A percentile compares a stretch with the other conserved stretches of the same genome.
Conservation (phyloP, 2,329 filamentous ascomycete genomes). For the Fusarium solani-melongenae region DNA sequence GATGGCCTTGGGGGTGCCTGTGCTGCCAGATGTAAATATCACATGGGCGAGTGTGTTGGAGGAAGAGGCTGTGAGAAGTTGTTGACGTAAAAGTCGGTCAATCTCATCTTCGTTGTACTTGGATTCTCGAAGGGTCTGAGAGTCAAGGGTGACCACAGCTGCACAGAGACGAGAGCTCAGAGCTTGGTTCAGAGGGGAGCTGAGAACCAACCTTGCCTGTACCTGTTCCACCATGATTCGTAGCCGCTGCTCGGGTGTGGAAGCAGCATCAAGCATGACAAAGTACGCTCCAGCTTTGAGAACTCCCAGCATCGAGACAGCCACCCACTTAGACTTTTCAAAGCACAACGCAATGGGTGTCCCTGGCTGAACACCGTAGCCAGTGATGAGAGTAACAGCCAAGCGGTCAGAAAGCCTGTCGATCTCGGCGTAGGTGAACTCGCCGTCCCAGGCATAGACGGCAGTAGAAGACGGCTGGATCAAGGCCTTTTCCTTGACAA, state of each 20-base stretch:
- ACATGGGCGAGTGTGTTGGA: conserved; percentile 10
- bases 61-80: neutral
- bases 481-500: conserved; percentile 1
- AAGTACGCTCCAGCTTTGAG: conserved; percentile 10
- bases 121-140: neutral
- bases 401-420: conserved; percentile 4
- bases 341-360: conserved; percentile 13
- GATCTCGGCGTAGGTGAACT: conserved; percentile 11
- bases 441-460: conserved; percentile 10
- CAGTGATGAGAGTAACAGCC: conserved; percentile 7
- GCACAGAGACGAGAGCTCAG: neutral
- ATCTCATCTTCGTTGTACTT: neutral
- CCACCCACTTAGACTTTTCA: conserved; percentile 32
- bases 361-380: neutral
- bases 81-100: neutral
- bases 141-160: conserved; percentile 3
- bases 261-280: conserved; percentile 14
- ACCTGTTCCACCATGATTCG: conserved; percentile 3
- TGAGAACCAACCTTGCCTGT: neutral
- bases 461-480: conserved; percentile 9
- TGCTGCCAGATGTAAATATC: conserved; percentile 32
- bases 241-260: conserved; percentile 7
- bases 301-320: conserved; percentile 24
- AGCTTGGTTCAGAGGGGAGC: neutral
- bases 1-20: conserved; percentile 26